phyloP scores from a whole-genome alignment of 768 basidiomycete species.

The Clavaria fumosa region DNA sequence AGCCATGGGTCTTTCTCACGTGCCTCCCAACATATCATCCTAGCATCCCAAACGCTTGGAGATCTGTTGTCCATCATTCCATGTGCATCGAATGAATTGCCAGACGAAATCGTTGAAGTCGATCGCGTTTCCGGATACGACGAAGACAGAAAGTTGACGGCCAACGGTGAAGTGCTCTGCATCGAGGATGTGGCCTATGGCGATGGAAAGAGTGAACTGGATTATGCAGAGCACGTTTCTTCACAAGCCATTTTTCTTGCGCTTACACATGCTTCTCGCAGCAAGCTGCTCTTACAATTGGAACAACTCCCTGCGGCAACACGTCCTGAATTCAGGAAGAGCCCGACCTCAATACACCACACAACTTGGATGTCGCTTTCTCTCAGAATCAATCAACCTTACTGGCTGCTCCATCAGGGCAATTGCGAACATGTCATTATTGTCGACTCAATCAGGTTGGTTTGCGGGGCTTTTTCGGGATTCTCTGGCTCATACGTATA shows the following conservation, averaged over 20 bases:
- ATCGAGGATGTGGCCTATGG: constrained; percentile 49
- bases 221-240: constrained; percentile 37
- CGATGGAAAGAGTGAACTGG: constrained; percentile 28
- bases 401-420: constrained; percentile 69
- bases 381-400: constrained; percentile 57
- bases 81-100: constrained; percentile 43
- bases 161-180: constrained; percentile 35
- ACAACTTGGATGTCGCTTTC: constrained; percentile 37
- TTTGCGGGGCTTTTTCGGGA: constrained; percentile 1
- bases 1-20: constrained; percentile 42
- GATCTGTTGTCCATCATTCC: constrained; percentile 45
- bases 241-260: not conserved
- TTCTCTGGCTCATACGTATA: constrained; percentile 1
- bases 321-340: constrained; percentile 21
- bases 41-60: constrained; percentile 58
- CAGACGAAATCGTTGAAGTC: constrained; percentile 24
- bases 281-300: constrained; percentile 31
- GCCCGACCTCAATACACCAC: constrained; percentile 28
- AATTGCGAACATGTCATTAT: constrained; percentile 72
- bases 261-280: constrained; percentile 14
- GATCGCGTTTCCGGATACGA: constrained; percentile 22
- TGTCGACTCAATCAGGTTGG: constrained; percentile 57
- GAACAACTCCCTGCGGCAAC: constrained; percentile 20
- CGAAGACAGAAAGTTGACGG: constrained; percentile 3
- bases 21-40: constrained; percentile 49